phyloP scores from a whole-genome alignment of 2,329 filamentous ascomycete genomes.

The Ceratocystis variospora region DNA sequence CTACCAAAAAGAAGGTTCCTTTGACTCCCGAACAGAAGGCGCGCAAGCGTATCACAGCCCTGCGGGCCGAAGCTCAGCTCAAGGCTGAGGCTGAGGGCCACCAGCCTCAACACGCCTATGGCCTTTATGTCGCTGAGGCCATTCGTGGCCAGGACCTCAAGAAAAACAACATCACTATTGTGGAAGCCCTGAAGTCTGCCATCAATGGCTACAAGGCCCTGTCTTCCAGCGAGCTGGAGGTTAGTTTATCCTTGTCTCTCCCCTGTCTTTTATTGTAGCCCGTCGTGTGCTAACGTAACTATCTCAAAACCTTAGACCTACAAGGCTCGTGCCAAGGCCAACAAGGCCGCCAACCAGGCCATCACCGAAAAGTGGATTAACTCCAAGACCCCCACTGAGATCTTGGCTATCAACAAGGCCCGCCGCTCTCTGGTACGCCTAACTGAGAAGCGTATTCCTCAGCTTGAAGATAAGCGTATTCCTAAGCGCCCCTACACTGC shows the following conservation, averaged over 20 bases:
- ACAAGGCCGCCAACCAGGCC: slow-evolving; percentile 30
- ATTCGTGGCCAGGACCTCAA: slow-evolving; percentile 22
- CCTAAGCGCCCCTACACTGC: slow-evolving; percentile 29
- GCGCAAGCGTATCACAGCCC: slow-evolving; percentile 1
- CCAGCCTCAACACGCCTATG: slow-evolving; percentile 25
- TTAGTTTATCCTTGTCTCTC: slow-evolving; percentile 25
- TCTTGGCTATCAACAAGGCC: slow-evolving; percentile 35
- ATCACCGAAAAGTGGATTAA: slow-evolving; percentile 37
- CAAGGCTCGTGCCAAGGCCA: slow-evolving; percentile 26
- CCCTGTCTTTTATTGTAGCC: not conserved
- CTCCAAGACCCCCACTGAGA: slow-evolving; percentile 28
- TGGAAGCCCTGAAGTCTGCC: slow-evolving; percentile 23
- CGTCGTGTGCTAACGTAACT: not conserved
- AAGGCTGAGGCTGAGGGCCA: slow-evolving; percentile 2
- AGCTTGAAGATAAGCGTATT: slow-evolving; percentile 35
- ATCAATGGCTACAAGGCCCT: slow-evolving; percentile 30
- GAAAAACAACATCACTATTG: slow-evolving; percentile 15
- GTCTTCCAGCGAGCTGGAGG: slow-evolving; percentile 31
- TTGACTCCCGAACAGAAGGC: slow-evolving; percentile 30
- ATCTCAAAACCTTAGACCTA: slow-evolving; percentile 26
- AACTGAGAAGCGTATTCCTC: slow-evolving; percentile 21
- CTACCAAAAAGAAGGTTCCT: slow-evolving; percentile 25
- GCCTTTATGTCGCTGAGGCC: slow-evolving; percentile 28
- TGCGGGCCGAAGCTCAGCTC: not conserved
- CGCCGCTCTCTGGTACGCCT: slow-evolving; percentile 32